Evolutionary conservation across 2,329 filamentous ascomycete species (phyloP), one percentile per base, ranked within the genome.

Genomic region (Trichoderma endophyticum): DNA sequence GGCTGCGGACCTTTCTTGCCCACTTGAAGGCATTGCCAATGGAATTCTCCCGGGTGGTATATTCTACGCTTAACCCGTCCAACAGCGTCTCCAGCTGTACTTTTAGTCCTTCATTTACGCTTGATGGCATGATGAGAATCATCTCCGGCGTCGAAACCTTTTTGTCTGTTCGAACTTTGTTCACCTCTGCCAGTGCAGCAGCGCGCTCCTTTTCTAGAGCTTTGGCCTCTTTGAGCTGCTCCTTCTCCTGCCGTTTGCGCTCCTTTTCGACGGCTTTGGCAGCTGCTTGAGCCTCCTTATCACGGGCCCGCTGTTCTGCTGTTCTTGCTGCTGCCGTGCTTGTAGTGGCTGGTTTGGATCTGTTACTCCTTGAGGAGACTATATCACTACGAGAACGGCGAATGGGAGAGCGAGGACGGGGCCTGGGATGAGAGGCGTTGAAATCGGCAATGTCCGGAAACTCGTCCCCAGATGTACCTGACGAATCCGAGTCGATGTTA

Each of bases 121-220:
- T 86, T 0, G 82, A 80, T 0, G 92, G 87, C 28, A 95, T 82
- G 75, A 93, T 88, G 2, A 94, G 85, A 65, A 95, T 90, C 92
- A 96, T 95, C 79, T 96, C 92, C 0, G 87, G 87, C 0, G 90
- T 88, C 0, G 92, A 92, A 0, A 90, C 83, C 75, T 93, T 93
- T 81, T 93, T 94, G 81, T 94, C 90, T 0, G 88, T 89, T 66
- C 89, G 89, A 11, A 91, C 82, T 77, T 91, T 93, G 81, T 95
- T 95, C 56, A 90, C 92, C 74, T 93, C 90, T 3, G 89, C 89
- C 26, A 95, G 81, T 8, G 93, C 91, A 7, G 88, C 87, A 12
- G 88, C 89, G 3, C 84, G 84, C 74, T 90, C 87, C 76, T 91
- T 93, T 74, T 93, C 89, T 7, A 83, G 81, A 0, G 85, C 86